Percentiles rank a stretch among this genome's conserved stretches.
These are phyloP conservation scores for Adansonia grandidieri DNA, from an alignment of 441 rosid genomes.

Conservation along the genomic window DNA sequence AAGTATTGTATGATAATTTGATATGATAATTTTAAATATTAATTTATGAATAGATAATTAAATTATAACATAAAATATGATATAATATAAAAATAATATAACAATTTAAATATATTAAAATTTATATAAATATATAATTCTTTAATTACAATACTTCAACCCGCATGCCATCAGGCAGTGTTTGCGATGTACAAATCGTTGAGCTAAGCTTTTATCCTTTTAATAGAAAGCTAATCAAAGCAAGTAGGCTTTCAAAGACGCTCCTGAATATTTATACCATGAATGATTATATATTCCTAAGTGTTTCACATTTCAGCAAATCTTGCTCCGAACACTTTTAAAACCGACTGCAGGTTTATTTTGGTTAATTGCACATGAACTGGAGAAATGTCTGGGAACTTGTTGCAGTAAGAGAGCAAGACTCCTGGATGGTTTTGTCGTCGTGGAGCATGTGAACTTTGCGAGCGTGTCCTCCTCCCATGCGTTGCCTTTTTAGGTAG, in stretches of 20 bases:
- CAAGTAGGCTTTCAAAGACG: background rate
- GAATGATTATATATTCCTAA: too few species aligned
- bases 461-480: conserved; percentile 28
- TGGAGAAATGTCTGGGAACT: conserved; percentile 65
- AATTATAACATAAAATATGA: too few species aligned
- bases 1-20: too few species aligned
- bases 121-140: too few species aligned
- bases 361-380: conserved; percentile 38
- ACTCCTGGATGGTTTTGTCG: conserved; percentile 61
- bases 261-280: too few species aligned
- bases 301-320: background rate
- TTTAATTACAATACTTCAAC: background rate
- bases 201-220: background rate
- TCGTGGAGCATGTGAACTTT: conserved; percentile 34
- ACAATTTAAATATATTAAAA: too few species aligned
- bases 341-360: conserved; percentile 19
- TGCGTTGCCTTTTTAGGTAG: conserved; percentile 18
- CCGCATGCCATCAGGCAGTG: too few species aligned
- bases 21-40: too few species aligned
- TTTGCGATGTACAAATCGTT: background rate
- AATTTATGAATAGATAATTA: too few species aligned
- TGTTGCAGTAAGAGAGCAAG: conserved; percentile 56
- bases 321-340: too few species aligned
- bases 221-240: background rate
- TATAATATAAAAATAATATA: too few species aligned